Evolutionary conservation across 1,284 basidiomycete species (phyloP).

Genomic region (Gomphus bonarii): DNA sequence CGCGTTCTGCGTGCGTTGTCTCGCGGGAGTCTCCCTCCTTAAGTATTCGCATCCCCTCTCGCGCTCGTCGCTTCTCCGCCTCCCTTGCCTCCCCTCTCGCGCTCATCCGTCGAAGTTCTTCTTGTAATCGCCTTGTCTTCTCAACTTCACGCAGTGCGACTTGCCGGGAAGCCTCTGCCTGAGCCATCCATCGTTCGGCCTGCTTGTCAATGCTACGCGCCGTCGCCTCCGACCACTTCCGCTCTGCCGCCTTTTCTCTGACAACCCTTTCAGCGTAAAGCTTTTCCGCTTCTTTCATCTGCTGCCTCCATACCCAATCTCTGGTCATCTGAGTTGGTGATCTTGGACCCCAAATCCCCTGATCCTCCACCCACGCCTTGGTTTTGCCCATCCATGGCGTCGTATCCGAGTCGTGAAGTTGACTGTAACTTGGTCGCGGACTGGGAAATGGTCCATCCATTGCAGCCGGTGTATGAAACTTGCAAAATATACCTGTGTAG

Average conservation of each 20-base stretch:
- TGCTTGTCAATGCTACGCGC: slow-evolving; percentile 29
- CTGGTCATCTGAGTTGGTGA: background rate
- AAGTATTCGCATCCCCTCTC: slow-evolving; percentile 15
- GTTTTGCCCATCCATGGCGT: slow-evolving; percentile 4
- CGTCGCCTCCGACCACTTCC: slow-evolving; percentile 9
- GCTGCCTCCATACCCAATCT: slow-evolving; percentile 6
- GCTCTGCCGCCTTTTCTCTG: slow-evolving; percentile 5
- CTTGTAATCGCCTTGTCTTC: slow-evolving; percentile 20
- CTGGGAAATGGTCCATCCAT: background rate
- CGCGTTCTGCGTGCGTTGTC: slow-evolving; percentile 1
- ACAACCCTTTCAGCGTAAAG: background rate
- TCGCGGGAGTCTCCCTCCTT: background rate
- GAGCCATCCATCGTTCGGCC: slow-evolving; percentile 40
- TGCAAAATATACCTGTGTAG: background rate
- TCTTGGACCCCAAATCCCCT: background rate
- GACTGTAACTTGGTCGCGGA: background rate
- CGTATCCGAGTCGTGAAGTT: background rate
- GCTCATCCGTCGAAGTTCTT: slow-evolving; percentile 23
- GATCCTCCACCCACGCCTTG: slow-evolving; percentile 7
- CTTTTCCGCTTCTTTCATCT: background rate
- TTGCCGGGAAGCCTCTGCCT: slow-evolving; percentile 22
- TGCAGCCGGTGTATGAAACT: background rate
- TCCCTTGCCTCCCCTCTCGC: slow-evolving; percentile 35
- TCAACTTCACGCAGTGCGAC: slow-evolving; percentile 25
- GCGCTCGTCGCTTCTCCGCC: slow-evolving; percentile 17